phyloP scores from a whole-genome alignment of 2,329 filamentous ascomycete genomes.

The Clonostachys sp. region DNA sequence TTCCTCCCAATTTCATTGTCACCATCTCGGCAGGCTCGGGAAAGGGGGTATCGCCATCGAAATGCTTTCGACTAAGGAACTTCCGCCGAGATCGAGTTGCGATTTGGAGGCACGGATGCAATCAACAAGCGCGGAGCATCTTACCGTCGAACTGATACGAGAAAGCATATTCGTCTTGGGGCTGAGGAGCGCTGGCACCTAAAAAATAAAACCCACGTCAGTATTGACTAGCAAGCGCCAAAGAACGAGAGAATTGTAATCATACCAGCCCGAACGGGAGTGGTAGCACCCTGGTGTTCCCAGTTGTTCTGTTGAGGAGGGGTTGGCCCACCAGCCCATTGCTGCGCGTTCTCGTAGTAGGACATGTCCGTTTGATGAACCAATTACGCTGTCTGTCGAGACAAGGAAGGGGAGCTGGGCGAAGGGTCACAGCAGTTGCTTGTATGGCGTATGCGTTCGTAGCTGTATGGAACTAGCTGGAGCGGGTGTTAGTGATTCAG shows the following conservation, averaged over 20 bases:
- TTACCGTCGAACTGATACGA: conserved; percentile 86
- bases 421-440: not conserved
- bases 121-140: conserved; percentile 15
- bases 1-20: too few species aligned
- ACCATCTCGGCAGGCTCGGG: too few species aligned
- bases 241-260: conserved; percentile 1
- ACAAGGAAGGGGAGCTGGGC: not conserved
- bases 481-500: too few species aligned
- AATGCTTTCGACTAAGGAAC: too few species aligned
- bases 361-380: conserved; percentile 23
- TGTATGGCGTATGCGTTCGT: too few species aligned
- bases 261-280: conserved; percentile 33
- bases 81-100: too few species aligned
- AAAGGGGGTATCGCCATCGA: too few species aligned
- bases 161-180: conserved; percentile 77
- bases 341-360: conserved; percentile 37
- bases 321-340: conserved; percentile 25
- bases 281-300: conserved; percentile 36
- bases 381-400: not conserved
- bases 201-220: conserved; percentile 8
- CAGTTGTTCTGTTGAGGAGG: conserved; percentile 29
- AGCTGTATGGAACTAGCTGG: too few species aligned
- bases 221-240: not conserved
- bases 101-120: too few species aligned
- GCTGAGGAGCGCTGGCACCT: conserved; percentile 73